Base-by-base conservation (phyloP, 345 rosid genomes). In the Microcos paniculata region DNA sequence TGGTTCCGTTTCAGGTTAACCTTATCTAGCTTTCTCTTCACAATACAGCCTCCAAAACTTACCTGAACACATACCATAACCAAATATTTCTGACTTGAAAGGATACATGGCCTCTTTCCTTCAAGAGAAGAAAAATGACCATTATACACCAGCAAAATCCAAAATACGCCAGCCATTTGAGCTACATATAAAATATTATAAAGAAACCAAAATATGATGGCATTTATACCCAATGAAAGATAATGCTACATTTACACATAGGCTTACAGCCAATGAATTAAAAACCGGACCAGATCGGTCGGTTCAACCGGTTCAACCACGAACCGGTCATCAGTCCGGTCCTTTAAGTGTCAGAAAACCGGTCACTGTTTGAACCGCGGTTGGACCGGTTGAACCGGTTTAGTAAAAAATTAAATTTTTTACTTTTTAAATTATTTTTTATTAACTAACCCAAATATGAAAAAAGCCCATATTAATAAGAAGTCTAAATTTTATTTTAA, bases 21-120 rank as follows among this genome's bases (percentile, higher is more conserved):
- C 69, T 56, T 65, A 40, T 62, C 77, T 72, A 33, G 38, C 55
- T 67, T 43, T 45, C 15, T 35, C 38, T 45, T 43, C 53, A 66
- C 57, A 58, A 72, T 68, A 73, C 40, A 40, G 79, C 78, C 61
- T 72, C 55, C 49, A 49, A 73, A 62, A 76, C 26, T 31, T 15
- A 61, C 40, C 80, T 77, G 81, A 62, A 74, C 74, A 82, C 46
- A 74, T 33, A 63, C 53, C 77, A 75, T 72, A 72, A 78, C 72
- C 72, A 70, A 71, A 71, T 14, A 61, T 61, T 30, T 61, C n/a
- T 30, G 9, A 61, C 42, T 18, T 61, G 2, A 31, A 46, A 31
- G 11, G 55, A 67, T 30, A 67, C 23, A 67, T 24, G 38, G 33
- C 6, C 71, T 67, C 35, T 14, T 53, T 28, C 15, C 71, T 45